Percentiles rank a stretch among this genome's conserved stretches.
Conservation (phyloP, 1,139 yeast species). For the Suhomyces atakaporum region DNA sequence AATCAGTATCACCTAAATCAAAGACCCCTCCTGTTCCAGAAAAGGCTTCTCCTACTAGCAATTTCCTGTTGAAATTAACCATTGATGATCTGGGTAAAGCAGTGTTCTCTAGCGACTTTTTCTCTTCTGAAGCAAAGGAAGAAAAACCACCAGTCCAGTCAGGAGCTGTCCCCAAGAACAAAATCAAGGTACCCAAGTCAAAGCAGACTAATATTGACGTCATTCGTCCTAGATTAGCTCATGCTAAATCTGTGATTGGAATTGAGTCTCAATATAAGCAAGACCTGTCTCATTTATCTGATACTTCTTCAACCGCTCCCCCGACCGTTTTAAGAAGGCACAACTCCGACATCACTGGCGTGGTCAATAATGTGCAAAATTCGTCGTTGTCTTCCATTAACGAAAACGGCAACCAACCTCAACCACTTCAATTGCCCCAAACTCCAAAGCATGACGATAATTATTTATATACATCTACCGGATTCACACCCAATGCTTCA, state of each 20-base stretch:
- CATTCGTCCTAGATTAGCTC: conserved; percentile 27
- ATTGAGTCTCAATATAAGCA: conserved; percentile 24
- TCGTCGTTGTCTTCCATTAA: conserved; percentile 17
- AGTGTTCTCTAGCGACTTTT: conserved; percentile 33
- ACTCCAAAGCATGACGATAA: conserved; percentile 41
- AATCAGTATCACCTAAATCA: not conserved
- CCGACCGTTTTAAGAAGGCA: conserved; percentile 29
- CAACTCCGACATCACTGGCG: conserved; percentile 33
- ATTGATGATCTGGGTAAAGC: conserved; percentile 52
- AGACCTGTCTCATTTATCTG: not conserved
- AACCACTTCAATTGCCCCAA: conserved; percentile 26
- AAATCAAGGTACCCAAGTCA: conserved; percentile 1
- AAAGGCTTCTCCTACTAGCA: conserved; percentile 14
- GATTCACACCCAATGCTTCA: conserved; percentile 35
- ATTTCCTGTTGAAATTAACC: conserved; percentile 39
- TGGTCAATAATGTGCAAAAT: conserved; percentile 15
- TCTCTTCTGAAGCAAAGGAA: conserved; percentile 5
- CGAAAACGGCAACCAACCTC: conserved; percentile 16
- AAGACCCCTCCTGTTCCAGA: not conserved
- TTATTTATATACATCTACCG: conserved; percentile 31
- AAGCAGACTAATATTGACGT: too few relatives aligned
- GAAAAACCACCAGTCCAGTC: not conserved
- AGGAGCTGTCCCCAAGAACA: conserved; percentile 4
- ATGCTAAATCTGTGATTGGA: conserved; percentile 35
- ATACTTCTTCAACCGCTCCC: too few relatives aligned